These are phyloP conservation scores for Diaporthe ampelina DNA, from an alignment of 2,329 filamentous ascomycete genomes.

Conservation along the genomic window DNA sequence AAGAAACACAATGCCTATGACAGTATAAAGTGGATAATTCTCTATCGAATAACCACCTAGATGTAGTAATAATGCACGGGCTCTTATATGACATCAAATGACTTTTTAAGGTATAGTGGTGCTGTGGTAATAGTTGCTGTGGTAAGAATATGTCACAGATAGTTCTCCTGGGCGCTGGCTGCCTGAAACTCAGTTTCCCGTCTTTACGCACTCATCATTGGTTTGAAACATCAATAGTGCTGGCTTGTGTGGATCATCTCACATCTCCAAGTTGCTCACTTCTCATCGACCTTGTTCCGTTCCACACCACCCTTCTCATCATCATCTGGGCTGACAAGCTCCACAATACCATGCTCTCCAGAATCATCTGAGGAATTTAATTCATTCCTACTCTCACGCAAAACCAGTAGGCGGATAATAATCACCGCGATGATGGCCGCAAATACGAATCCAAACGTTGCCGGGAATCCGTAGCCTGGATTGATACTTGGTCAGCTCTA, in stretches of 20 bases:
- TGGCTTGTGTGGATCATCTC: background rate
- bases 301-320: background rate
- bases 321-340: constrained; percentile 6
- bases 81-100: too few relatives aligned
- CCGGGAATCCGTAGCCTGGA: constrained; percentile 18
- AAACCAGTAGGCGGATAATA: background rate
- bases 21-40: too few relatives aligned
- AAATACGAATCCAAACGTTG: constrained; percentile 20
- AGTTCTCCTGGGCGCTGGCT: too few relatives aligned
- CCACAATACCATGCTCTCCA: constrained; percentile 1
- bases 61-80: too few relatives aligned
- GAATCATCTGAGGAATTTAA: background rate
- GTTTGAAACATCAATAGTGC: too few relatives aligned
- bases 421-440: constrained; percentile 24
- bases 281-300: background rate
- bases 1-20: too few relatives aligned
- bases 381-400: background rate
- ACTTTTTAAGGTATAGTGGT: too few relatives aligned
- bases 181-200: too few relatives aligned
- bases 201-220: too few relatives aligned
- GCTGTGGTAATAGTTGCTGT: too few relatives aligned
- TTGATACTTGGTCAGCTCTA: background rate
- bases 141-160: too few relatives aligned
- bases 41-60: too few relatives aligned
- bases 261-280: background rate